Percentiles rank a stretch among this genome's conserved stretches.
Conservation (phyloP, 768 basidiomycete species). For the Trametes villosa region DNA sequence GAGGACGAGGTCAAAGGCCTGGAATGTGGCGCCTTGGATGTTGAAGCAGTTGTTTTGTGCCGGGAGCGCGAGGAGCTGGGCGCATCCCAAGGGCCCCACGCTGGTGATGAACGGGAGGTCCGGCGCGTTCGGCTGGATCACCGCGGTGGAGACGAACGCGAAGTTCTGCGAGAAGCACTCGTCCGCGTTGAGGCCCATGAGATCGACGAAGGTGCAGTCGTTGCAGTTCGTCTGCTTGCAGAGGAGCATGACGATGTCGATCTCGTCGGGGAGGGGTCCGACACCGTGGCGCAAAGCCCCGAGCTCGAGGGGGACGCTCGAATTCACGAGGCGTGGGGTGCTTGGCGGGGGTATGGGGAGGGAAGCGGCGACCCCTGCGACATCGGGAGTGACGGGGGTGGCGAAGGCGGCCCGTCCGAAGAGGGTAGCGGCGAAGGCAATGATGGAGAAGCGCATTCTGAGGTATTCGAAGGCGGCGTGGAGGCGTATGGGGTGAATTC, state of each 20-base stretch:
- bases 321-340: neutral
- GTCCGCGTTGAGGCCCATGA: neutral
- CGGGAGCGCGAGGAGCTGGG: neutral
- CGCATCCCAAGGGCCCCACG: neutral
- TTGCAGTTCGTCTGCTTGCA: neutral
- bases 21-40: neutral
- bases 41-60: neutral
- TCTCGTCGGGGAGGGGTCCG: neutral
- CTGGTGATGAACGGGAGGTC: neutral
- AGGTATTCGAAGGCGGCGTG: neutral
- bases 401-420: neutral
- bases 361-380: neutral
- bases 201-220: neutral
- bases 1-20: too few species aligned
- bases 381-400: neutral
- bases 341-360: neutral
- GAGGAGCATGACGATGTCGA: neutral
- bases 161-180: neutral
- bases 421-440: neutral
- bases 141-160: neutral
- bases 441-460: neutral
- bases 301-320: neutral
- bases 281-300: neutral
- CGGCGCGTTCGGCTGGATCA: neutral
- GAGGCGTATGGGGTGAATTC: too few species aligned